Evolutionary conservation across 2,329 filamentous ascomycete species (phyloP), one percentile per base, ranked within the genome.

Genomic region (Penicillium sp.): DNA sequence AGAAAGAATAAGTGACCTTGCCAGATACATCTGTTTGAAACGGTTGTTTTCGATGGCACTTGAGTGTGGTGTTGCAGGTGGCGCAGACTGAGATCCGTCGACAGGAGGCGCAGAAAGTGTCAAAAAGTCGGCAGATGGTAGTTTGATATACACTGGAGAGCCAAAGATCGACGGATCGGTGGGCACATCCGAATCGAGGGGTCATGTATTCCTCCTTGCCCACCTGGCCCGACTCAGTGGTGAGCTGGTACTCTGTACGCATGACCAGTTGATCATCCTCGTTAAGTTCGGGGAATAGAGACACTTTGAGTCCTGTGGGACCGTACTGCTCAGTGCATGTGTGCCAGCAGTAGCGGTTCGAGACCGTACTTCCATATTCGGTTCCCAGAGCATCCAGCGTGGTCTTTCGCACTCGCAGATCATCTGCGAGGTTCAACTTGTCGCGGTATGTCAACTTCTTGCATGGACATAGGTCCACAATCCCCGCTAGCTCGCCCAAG

Each of bases 141-240:
- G 71, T 72, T 56, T 76, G 73, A 33, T 73, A 72, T 37, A 75
- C 72, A 49, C 73, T 72, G 7, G 73, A 72, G 16, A 76, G 54
- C 74, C 74, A 76, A n/a, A 76, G 58, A 58, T 76, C 74, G 50
- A 75, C 63, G 0, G 74, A 76, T 51, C 74, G 67, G 58, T 76
- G 74, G 21, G 74, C 72, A 49, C 74, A 76, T 44, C 73, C 74
- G 50, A 76, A 75, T 2, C 74, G 71, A n/a, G 74, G 68, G 9
- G 74, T 75, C 62, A 76, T 75, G 33, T 62, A 66, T 44, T 73
- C 69, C 57, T 75, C 71, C 59, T 74, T 75, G 9, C 72, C 74
- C 11, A 76, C 66, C 50, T 73, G 70, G 16, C 70, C 71, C 1
- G 68, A 62, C 9, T 65, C 66, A 3, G 69, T 75, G 9, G 67